These are phyloP conservation scores for Cutaneotrichosporon cavernicola DNA, from an alignment of 1,284 basidiomycete species.

Conservation along the genomic window DNA sequence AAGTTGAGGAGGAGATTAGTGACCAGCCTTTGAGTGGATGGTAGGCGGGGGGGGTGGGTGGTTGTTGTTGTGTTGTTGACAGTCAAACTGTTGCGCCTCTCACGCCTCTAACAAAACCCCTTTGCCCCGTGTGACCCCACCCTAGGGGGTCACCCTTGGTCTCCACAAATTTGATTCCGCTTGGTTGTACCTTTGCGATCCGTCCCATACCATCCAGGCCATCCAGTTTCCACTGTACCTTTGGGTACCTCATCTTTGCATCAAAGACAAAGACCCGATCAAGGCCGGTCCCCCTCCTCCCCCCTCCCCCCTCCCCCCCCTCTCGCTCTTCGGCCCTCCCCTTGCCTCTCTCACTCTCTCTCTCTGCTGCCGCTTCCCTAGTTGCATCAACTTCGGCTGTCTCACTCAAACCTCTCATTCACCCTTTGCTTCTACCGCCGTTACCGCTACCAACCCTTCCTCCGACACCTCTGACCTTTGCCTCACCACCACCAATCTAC, in stretches of 20 bases:
- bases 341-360: neutral
- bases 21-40: too few species aligned
- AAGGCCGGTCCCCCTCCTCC: too few species aligned
- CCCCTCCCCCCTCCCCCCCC: too few species aligned
- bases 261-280: too few species aligned
- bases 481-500: neutral
- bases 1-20: too few species aligned
- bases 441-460: neutral
- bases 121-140: too few species aligned
- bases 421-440: neutral
- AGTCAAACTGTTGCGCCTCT: too few species aligned
- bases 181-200: neutral
- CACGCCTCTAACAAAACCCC: too few species aligned
- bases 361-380: neutral
- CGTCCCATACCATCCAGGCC: too few species aligned
- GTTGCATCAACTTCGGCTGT: neutral
- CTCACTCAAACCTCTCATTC: neutral
- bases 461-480: neutral
- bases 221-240: neutral
- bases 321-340: too few species aligned
- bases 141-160: neutral
- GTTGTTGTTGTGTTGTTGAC: too few species aligned
- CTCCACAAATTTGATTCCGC: neutral
- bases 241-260: neutral
- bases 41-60: too few species aligned